Conservation (phyloP, 2,329 filamentous ascomycete species). For the Curvularia lunata region DNA sequence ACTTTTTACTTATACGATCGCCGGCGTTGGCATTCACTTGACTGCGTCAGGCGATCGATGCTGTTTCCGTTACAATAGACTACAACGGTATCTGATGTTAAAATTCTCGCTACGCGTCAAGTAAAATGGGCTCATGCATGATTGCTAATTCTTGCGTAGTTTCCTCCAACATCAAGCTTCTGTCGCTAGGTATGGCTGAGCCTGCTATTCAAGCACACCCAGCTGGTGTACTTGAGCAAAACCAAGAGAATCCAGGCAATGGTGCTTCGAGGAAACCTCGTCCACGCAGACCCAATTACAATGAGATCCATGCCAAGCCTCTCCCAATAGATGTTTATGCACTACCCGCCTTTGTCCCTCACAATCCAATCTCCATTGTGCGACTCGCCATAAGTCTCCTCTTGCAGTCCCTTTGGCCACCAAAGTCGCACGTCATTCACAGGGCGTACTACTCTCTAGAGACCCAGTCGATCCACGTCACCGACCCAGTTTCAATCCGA, state of each 20-base stretch:
- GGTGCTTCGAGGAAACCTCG: constrained; percentile 35
- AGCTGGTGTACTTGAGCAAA: constrained; percentile 12
- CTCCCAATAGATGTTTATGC: constrained; percentile 82
- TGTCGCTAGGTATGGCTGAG: constrained; percentile 23
- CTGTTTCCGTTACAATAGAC: constrained; percentile 45
- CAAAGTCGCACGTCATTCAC: constrained; percentile 70
- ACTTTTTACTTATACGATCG: constrained; percentile 34
- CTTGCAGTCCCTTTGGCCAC: constrained; percentile 70
- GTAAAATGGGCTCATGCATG: not conserved
- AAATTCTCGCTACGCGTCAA: constrained; percentile 5
- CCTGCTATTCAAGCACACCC: constrained; percentile 13
- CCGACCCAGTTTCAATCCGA: constrained; percentile 74
- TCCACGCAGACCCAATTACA: constrained; percentile 62
- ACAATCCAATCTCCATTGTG: constrained; percentile 87
- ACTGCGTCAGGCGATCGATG: constrained; percentile 38
- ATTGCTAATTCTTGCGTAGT: constrained; percentile 21
- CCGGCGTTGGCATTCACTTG: constrained; percentile 43
- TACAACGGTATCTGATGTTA: constrained; percentile 50
- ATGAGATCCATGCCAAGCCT: constrained; percentile 79
- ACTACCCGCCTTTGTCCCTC: constrained; percentile 85
- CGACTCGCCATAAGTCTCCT: constrained; percentile 80
- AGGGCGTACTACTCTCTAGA: constrained; percentile 79
- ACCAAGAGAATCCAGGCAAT: constrained; percentile 25
- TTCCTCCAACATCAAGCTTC: constrained; percentile 16
- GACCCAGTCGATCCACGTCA: constrained; percentile 84